Evolutionary conservation across 1,284 basidiomycete species (phyloP).

Genomic region (Sporisorium sorghi): DNA sequence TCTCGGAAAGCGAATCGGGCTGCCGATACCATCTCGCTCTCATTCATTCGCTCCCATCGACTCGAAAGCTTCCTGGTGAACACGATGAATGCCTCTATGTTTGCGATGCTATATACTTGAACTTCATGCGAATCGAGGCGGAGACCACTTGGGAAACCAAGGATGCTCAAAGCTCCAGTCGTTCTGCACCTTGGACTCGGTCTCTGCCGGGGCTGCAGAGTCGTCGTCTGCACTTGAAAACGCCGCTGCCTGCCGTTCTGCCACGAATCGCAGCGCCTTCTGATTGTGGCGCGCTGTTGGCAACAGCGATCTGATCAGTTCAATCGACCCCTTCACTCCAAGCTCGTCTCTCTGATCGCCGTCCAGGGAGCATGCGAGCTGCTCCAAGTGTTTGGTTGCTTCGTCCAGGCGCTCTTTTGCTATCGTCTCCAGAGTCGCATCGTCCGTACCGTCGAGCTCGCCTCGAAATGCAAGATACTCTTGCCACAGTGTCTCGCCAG

Average conservation of each 20-base stretch:
- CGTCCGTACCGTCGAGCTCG: slow-evolving; percentile 3
- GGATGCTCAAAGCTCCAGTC: slow-evolving; percentile 29
- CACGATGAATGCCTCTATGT: background rate
- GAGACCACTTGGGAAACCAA: slow-evolving; percentile 36
- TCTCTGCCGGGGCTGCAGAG: background rate
- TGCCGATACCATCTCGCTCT: background rate
- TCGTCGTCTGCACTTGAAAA: background rate
- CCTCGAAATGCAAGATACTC: slow-evolving; percentile 22
- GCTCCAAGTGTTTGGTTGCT: slow-evolving; percentile 15
- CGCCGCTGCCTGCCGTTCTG: background rate
- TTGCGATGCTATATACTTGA: slow-evolving; percentile 10
- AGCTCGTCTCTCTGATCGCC: slow-evolving; percentile 12
- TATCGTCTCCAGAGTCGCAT: background rate
- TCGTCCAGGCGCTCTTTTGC: slow-evolving; percentile 16
- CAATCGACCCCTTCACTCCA: slow-evolving; percentile 6
- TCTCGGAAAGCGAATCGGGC: slow-evolving; percentile 12
- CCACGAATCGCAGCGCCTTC: background rate
- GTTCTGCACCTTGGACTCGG: background rate
- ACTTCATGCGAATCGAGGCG: background rate
- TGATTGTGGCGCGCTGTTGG: slow-evolving; percentile 27
- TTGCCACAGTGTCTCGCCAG: slow-evolving; percentile 30
- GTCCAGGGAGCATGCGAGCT: slow-evolving; percentile 6
- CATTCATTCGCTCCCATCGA: background rate
- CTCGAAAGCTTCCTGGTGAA: background rate
- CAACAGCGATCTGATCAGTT: slow-evolving; percentile 19